phyloP scores from a whole-genome alignment of 2,329 filamentous ascomycete genomes.

The Aspergillus sp. region DNA sequence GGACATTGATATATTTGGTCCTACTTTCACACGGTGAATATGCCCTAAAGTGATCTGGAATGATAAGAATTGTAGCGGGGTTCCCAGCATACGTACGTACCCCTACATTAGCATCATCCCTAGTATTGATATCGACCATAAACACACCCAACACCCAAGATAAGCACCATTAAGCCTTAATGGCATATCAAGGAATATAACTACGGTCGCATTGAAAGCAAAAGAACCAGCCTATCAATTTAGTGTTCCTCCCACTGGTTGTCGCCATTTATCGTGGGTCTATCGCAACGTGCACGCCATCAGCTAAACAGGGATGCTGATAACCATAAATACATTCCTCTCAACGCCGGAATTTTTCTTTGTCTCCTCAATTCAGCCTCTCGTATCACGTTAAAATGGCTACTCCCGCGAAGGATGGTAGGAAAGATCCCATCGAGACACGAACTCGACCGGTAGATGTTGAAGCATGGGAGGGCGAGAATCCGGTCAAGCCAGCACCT shows the following conservation, averaged over 20 bases:
- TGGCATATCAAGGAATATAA: not conserved
- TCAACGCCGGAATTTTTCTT: not conserved
- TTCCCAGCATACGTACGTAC: no score
- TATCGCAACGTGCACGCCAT: constrained; percentile 1
- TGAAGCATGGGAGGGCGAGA: not conserved
- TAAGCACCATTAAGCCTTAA: not conserved
- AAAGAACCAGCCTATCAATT: not conserved
- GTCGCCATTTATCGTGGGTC: constrained; percentile 1
- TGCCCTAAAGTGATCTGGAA: no score
- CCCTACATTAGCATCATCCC: no score
- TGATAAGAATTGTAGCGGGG: no score
- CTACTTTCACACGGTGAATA: no score
- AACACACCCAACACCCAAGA: not conserved
- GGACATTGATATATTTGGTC: not conserved
- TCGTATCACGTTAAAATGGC: not conserved
- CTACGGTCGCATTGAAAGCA: not conserved
- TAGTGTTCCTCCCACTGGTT: not conserved
- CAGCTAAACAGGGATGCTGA: not conserved
- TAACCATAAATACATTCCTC: not conserved
- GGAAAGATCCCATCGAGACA: not conserved
- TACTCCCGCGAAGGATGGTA: not conserved
- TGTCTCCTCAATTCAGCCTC: not conserved
- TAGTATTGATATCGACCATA: no score
- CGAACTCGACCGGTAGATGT: not conserved
- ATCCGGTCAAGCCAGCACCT: constrained; percentile 1